Evolutionary conservation across 1,139 yeast genomes (phyloP), one percentile per base, ranked within the genome.

Genomic region (Geotrichum candidum): DNA sequence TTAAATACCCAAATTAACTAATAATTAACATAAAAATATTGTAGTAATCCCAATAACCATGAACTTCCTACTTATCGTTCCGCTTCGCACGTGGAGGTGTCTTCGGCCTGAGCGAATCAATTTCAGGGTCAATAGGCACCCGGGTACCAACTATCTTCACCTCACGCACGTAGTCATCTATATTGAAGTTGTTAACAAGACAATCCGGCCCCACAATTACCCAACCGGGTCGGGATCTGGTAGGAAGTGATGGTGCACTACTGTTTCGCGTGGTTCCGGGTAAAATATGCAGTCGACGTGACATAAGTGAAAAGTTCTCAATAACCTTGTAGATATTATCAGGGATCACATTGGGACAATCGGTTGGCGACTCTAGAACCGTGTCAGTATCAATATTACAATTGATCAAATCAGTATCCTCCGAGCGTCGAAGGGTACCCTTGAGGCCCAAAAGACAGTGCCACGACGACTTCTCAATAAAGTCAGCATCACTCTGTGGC

Each of bases 391-490:
- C 96, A 50, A 91, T 84, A 70, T 92, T 92, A 75, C 98, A 92
- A 72, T 92, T 96, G 65, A 92, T 91, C 65, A 92, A 78, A 72
- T 90, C 91, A 33, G 82, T 82, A 74, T 92, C 97, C 0, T 87
- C 85, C 0, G 96, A 84, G 68, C 97, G 81, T 70, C 97, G 80
- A 13, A 92, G 92, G 0, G 97, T 92, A 5, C 97, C 97, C 2
- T 96, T 91, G 61, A 92, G 88, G 67, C 97, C 94, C 97, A 92
- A 90, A 87, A 96, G 88, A 69, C 97, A 92, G 74, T 92, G 97
- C 97, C 97, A 91, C 70, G 77, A 69, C 3, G 76, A 67, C 60
- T 69, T 70, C 50, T 59, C 62, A 1, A 72, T 51, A 29, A 61
- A 56, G 51, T 67, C 73, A 3, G 63, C 65, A 2, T 65, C 62